Evolutionary conservation across 352 stramenopile species (phyloP).

Genomic region (Pythium insidiosum): DNA sequence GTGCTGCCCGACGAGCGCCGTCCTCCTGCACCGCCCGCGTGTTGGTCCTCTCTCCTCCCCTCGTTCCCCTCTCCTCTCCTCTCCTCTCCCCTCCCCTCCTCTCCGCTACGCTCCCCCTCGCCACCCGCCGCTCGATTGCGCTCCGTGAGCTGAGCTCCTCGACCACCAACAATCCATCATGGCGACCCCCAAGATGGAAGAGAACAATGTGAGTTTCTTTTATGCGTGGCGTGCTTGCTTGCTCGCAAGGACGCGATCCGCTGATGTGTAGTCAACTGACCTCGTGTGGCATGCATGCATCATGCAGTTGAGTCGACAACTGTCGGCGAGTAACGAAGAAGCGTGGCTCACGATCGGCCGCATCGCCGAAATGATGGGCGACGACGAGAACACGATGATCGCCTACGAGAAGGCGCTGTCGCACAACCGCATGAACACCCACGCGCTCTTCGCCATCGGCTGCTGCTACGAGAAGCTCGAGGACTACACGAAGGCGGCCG

Average conservation of each 20-base stretch:
- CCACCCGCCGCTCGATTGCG: neutral
- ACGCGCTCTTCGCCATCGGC: slow-evolving; percentile 74
- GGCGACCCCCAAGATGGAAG: slow-evolving; percentile 75
- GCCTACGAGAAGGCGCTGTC: slow-evolving; percentile 85
- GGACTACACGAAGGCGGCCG: slow-evolving; percentile 81
- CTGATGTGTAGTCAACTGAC: neutral
- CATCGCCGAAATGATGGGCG: slow-evolving; percentile 87
- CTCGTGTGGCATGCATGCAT: neutral
- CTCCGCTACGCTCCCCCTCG: slow-evolving; percentile 9
- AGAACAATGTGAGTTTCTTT: slow-evolving; percentile 43
- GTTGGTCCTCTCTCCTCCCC: slow-evolving; percentile 2
- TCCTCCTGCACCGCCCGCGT: neutral
- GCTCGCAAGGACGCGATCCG: neutral
- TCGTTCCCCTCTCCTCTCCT: slow-evolving; percentile 15
- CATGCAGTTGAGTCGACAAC: slow-evolving; percentile 51
- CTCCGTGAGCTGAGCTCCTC: neutral
- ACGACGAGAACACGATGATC: slow-evolving; percentile 85
- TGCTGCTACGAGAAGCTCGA: slow-evolving; percentile 85
- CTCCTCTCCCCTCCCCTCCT: slow-evolving; percentile 19
- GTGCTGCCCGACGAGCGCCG: too few relatives aligned
- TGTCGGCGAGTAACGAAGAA: slow-evolving; percentile 75
- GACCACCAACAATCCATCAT: slow-evolving; percentile 18
- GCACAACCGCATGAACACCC: slow-evolving; percentile 82
- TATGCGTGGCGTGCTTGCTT: slow-evolving; percentile 16
- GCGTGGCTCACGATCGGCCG: slow-evolving; percentile 74